Evolutionary conservation across 192 early-diverging fungal genomes (phyloP), one percentile per base, ranked within the genome.

Genomic region (Entophlyctis luteolus): DNA sequence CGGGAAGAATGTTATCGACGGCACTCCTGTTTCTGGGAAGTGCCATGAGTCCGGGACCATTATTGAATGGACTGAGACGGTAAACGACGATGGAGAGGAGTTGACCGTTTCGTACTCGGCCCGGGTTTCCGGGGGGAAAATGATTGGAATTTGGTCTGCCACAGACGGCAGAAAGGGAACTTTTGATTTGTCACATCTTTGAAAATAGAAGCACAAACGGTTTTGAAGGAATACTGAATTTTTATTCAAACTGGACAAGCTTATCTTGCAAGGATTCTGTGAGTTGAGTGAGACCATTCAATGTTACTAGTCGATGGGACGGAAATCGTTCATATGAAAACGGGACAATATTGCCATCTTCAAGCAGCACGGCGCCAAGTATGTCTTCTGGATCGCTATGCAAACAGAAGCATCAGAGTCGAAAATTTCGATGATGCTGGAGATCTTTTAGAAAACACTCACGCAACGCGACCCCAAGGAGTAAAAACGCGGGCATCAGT

Each of bases 301-400:
- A 14, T 8, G 70, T 67, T 2, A 80, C 67, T 5, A 80, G 16
- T 6, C 79, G 72, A 42, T 80, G 79, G 33, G 79, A 75, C 14
- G 73, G 70, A 50, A 70, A 74, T 52, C 55, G 27, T 56, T 78
- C 53, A 54, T 75, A 78, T 1, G 65, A 59, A 18, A 55, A 62
- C 0, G 47, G 38, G 0, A 78, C 66, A 20, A 78, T 65, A 23
- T 47, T 27, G 0, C 68, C 68, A 23, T 80, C 57, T 33, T 77
- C 66, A 2, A 80, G 38, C 12, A 67, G 58, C 4, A 73, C 60
- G 0, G 70, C 65, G 0, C 79, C 79, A 27, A 80, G 50, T 33
- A 80, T 75, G 52, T 80, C 79, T 70, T 80, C 79, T 14, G 79
- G 79, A 66, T 80, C 79, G 39, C 74, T 76, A 46, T 67, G 10